Percentiles rank a stretch among this genome's conserved stretches.
phyloP scores from a whole-genome alignment of 2,329 filamentous ascomycete genomes.

The Xylariaceae sp. region DNA sequence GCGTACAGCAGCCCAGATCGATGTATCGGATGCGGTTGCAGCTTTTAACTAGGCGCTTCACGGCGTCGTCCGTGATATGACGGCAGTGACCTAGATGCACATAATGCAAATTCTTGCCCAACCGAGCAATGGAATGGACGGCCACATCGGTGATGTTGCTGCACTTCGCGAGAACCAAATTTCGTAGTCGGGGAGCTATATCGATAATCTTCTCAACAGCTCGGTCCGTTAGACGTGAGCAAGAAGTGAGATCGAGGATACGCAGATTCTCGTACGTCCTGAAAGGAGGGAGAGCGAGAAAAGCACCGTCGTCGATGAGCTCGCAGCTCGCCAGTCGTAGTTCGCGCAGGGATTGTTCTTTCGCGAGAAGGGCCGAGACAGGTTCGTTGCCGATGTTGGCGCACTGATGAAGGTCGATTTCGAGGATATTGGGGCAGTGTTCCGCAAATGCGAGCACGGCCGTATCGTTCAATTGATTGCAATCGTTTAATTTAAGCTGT shows the following conservation, averaged over 20 bases:
- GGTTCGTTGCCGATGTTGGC: conserved; percentile 80
- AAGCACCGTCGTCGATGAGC: conserved; percentile 85
- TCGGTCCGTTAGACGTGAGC: conserved; percentile 80
- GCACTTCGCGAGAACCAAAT: conserved; percentile 94
- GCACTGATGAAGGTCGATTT: conserved; percentile 94
- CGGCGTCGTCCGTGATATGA: conserved; percentile 87
- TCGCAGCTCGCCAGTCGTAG: conserved; percentile 85
- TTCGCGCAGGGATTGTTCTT: conserved; percentile 85
- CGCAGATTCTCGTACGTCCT: conserved; percentile 84
- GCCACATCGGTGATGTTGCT: conserved; percentile 88
- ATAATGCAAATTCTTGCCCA: conserved; percentile 97
- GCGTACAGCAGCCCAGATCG: conserved; percentile 91
- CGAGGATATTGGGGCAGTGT: conserved; percentile 90
- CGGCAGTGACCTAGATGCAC: conserved; percentile 94
- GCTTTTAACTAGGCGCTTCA: conserved; percentile 79
- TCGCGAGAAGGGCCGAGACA: conserved; percentile 79
- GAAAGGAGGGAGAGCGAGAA: conserved; percentile 74
- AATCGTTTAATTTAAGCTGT: conserved; percentile 93
- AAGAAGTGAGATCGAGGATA: conserved; percentile 93
- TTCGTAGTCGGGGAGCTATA: conserved; percentile 85
- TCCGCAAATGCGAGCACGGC: conserved; percentile 85
- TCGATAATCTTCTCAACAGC: conserved; percentile 88
- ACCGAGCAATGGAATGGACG: conserved; percentile 82
- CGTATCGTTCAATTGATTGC: conserved; percentile 80
- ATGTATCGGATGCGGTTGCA: conserved; percentile 98